These are phyloP conservation scores for Nelumbo lutea DNA, from an alignment of 164 flowering plant genomes.

Conservation along the genomic window DNA sequence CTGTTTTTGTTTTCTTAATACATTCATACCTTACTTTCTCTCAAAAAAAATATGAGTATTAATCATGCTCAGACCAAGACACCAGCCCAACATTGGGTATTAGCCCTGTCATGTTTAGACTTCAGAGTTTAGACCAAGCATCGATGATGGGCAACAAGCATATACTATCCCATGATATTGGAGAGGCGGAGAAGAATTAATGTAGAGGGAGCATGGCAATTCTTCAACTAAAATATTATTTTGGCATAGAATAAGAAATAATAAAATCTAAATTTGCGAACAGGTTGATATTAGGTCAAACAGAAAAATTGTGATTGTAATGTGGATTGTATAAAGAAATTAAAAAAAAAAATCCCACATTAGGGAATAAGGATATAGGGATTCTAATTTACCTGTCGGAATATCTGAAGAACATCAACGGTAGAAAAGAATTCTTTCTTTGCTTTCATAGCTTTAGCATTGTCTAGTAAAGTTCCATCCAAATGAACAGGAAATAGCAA, in stretches of 20 bases:
- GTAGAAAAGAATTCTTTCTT: constrained; percentile 84
- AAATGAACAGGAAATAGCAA: constrained; percentile 91
- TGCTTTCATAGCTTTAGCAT: constrained; percentile 61
- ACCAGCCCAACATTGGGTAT: too few relatives aligned
- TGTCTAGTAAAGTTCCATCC: constrained; percentile 91
- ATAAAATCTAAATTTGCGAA: background rate
- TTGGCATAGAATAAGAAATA: background rate
- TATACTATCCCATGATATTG: background rate
- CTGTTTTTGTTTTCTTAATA: too few relatives aligned
- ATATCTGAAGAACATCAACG: constrained; percentile 79
- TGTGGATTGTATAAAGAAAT: background rate
- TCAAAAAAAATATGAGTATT: too few relatives aligned
- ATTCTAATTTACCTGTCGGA: constrained; percentile 65
- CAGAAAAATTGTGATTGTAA: background rate
- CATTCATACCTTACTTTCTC: too few relatives aligned
- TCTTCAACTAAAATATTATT: background rate
- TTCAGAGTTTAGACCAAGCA: background rate
- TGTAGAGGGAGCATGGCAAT: background rate
- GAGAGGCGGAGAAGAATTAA: background rate
- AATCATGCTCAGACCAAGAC: too few relatives aligned
- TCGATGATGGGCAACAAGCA: background rate
- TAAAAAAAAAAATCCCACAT: background rate
- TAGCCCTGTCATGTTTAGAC: too few relatives aligned
- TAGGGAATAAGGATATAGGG: background rate
- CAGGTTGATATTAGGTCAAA: background rate